phyloP scores from a whole-genome alignment of 2,329 filamentous ascomycete species.

The Septoria petroselini region DNA sequence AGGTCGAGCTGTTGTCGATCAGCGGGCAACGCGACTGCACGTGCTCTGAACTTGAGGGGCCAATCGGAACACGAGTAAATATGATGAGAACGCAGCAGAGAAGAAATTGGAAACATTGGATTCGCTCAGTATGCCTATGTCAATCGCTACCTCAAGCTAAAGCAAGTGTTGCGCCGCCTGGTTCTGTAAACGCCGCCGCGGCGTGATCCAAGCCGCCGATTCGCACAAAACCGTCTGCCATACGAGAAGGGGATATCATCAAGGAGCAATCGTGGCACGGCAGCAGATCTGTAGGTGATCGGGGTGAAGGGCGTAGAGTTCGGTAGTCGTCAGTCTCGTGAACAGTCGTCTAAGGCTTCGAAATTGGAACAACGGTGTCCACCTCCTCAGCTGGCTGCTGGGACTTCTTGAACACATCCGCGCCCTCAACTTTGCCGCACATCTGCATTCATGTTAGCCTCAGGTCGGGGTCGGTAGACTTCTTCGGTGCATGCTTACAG shows the following conservation, averaged over 20 bases:
- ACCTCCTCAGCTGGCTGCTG: constrained; percentile 34
- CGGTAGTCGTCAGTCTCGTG: constrained; percentile 6
- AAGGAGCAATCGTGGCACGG: constrained; percentile 13
- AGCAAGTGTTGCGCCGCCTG: constrained; percentile 5
- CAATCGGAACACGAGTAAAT: not conserved
- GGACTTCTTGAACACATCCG: constrained; percentile 45
- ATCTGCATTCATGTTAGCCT: constrained; percentile 31
- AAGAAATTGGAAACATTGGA: constrained; percentile 1
- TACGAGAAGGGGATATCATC: constrained; percentile 21
- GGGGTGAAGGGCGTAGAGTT: not conserved
- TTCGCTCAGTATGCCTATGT: constrained; percentile 13
- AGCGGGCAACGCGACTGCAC: constrained; percentile 9
- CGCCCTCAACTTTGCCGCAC: constrained; percentile 51
- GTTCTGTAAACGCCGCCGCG: not conserved
- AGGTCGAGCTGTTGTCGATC: not conserved
- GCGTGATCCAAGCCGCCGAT: constrained; percentile 5
- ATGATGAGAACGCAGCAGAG: not conserved
- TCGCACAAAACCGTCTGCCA: constrained; percentile 9
- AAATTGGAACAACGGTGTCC: constrained; percentile 37
- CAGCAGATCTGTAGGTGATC: constrained; percentile 1
- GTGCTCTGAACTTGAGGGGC: not conserved
- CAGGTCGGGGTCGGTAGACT: constrained; percentile 5
- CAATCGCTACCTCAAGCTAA: constrained; percentile 11
- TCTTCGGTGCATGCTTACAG: constrained; percentile 37
- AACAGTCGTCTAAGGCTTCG: constrained; percentile 34